phyloP scores from a whole-genome alignment of 257 asterid genomes.

The Solanum phureja region DNA sequence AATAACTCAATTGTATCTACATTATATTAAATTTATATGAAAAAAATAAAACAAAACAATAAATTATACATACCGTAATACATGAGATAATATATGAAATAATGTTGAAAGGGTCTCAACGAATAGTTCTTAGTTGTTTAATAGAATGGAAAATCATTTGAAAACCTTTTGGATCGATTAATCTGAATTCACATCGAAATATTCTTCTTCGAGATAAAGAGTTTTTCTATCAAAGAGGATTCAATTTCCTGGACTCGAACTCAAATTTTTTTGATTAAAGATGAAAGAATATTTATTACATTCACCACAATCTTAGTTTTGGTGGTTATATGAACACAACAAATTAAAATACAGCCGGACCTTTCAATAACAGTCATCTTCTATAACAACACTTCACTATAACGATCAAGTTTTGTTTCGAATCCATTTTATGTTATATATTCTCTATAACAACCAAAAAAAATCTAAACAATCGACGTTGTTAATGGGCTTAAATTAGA shows the following conservation, averaged over 20 bases:
- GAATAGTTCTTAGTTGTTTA: neutral
- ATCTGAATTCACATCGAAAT: neutral
- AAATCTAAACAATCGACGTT: neutral
- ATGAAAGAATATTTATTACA: neutral
- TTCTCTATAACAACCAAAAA: neutral
- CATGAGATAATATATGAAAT: neutral
- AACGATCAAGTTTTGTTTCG: neutral
- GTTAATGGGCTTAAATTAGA: neutral
- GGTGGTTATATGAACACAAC: neutral
- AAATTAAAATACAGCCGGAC: neutral
- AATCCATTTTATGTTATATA: neutral
- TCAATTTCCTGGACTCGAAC: fast-evolving
- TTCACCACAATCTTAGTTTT: neutral
- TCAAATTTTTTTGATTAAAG: neutral
- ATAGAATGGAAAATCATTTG: neutral
- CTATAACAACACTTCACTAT: neutral
- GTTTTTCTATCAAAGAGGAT: neutral
- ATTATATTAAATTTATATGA: neutral
- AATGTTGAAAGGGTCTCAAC: neutral
- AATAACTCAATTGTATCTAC: neutral
- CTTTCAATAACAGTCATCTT: neutral
- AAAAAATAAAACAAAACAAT: neutral
- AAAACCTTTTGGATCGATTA: neutral
- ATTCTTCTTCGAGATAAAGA: neutral
- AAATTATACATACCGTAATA: neutral